Conservation (phyloP, 306 rosid species). For the Quercus bicolor region DNA sequence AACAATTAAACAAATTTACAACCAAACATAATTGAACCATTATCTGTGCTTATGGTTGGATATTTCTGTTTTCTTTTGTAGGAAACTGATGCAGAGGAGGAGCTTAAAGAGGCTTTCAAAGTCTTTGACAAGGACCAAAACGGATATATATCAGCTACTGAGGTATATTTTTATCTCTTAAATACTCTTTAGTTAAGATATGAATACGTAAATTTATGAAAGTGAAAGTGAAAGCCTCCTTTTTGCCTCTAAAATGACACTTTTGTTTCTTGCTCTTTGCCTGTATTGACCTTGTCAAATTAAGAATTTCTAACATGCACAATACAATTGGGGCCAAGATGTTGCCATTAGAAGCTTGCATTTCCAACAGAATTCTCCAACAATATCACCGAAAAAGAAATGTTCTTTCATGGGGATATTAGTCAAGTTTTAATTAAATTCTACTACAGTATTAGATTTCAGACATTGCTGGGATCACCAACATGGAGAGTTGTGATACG, state of each 20-base stretch:
- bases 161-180: slow-evolving; percentile 34
- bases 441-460: too few relatives aligned
- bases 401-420: background rate
- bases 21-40: background rate
- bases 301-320: background rate
- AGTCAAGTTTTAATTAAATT: background rate
- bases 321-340: background rate
- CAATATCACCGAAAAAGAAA: background rate
- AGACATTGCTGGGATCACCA: background rate
- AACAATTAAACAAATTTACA: too few relatives aligned
- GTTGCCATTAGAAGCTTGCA: background rate
- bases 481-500: background rate
- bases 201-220: background rate
- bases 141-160: slow-evolving; percentile 90
- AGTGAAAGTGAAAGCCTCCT: background rate
- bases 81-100: slow-evolving; percentile 91
- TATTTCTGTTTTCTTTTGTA: slow-evolving; percentile 8
- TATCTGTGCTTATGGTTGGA: background rate
- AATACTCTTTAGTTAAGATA: background rate
- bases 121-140: slow-evolving; percentile 95
- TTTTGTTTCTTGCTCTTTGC: background rate
- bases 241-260: background rate
- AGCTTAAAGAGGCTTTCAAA: slow-evolving; percentile 88
- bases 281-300: background rate
- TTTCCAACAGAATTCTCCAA: background rate